These are phyloP conservation scores for Auxenochlorella protothecoides DNA, from an alignment of 139 green algal species.

Conservation along the genomic window DNA sequence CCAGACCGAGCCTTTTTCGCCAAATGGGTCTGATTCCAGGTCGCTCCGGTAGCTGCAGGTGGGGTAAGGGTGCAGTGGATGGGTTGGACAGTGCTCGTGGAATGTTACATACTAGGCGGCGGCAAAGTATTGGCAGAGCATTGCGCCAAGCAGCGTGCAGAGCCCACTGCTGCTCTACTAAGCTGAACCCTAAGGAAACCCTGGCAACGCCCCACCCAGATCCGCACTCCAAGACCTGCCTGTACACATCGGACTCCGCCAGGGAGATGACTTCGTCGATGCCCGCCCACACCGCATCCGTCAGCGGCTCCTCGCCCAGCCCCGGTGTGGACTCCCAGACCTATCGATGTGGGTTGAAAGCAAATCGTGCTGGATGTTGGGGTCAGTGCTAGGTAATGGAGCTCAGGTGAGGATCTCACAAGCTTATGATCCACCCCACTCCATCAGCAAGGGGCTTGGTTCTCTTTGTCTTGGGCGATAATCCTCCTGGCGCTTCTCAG, in stretches of 20 bases:
- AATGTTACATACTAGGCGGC: not conserved
- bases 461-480: too few species aligned
- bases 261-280: slow-evolving; percentile 89
- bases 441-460: too few species aligned
- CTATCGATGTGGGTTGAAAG: slow-evolving; percentile 18
- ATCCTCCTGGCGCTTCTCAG: too few species aligned
- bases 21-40: slow-evolving; percentile 73
- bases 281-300: slow-evolving; percentile 78
- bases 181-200: too few species aligned
- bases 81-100: not conserved
- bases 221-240: not conserved
- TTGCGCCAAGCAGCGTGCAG: not conserved
- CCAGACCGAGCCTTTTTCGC: slow-evolving; percentile 81
- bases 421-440: too few species aligned
- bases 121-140: not conserved
- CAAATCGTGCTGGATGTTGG: too few species aligned
- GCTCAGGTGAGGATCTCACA: too few species aligned
- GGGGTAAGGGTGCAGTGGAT: not conserved
- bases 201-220: too few species aligned
- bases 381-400: too few species aligned
- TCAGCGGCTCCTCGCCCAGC: slow-evolving; percentile 62
- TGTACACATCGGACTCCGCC: slow-evolving; percentile 90
- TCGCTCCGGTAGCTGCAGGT: slow-evolving; percentile 63
- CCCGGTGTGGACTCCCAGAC: slow-evolving; percentile 77
- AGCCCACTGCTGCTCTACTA: too few species aligned